phyloP scores from a whole-genome alignment of 2,329 filamentous ascomycete genomes.

The Microcera coccophila region DNA sequence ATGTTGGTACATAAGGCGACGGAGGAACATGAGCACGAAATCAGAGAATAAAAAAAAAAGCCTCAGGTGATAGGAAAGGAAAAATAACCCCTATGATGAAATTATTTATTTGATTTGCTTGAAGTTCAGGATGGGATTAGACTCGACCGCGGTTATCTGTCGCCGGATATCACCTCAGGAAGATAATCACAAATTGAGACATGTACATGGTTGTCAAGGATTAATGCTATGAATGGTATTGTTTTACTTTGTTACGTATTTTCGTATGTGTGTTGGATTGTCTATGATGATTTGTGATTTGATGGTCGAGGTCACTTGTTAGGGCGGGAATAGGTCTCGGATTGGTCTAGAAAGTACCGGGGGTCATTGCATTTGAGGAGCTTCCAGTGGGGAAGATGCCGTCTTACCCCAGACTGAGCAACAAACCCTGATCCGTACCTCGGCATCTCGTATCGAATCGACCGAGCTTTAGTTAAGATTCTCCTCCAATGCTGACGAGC shows the following conservation, averaged over 20 bases:
- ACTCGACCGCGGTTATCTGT: conserved; percentile 38
- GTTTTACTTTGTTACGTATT: conserved; percentile 1
- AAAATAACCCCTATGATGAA: conserved; percentile 23
- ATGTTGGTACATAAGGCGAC: conserved; percentile 10
- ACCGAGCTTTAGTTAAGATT: conserved; percentile 10
- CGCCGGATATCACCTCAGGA: conserved; percentile 33
- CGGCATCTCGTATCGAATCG: conserved; percentile 19
- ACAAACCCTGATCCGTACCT: conserved; percentile 22
- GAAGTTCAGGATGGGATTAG: conserved; percentile 35
- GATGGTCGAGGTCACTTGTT: background rate
- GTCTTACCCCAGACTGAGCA: too few species aligned
- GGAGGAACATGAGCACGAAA: conserved; percentile 14
- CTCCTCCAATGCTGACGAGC: conserved; percentile 2
- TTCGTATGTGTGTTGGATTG: background rate
- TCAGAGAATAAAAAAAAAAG: conserved; percentile 14
- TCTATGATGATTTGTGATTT: conserved; percentile 4
- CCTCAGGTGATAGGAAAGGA: conserved; percentile 13
- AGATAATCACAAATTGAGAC: conserved; percentile 11
- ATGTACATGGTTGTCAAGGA: conserved; percentile 1
- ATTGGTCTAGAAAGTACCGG: conserved; percentile 9
- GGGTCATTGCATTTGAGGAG: conserved; percentile 12
- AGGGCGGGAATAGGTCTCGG: background rate
- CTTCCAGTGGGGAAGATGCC: conserved; percentile 22
- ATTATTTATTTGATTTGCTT: conserved; percentile 15
- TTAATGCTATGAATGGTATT: too few species aligned